phyloP scores from a whole-genome alignment of 352 stramenopile species.

The Phytophthora sojae region DNA sequence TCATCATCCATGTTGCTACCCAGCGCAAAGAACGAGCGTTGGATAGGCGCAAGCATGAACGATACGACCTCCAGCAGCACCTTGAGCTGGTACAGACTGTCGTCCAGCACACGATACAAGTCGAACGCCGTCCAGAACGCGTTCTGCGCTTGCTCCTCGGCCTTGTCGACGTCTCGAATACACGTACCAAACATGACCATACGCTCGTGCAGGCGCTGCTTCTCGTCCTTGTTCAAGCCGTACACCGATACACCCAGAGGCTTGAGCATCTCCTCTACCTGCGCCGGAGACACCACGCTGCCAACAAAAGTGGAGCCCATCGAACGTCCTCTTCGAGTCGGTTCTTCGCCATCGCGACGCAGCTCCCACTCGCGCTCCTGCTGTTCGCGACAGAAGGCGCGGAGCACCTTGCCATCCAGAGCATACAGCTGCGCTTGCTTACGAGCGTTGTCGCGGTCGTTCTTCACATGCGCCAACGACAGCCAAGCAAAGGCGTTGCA shows the following conservation, averaged over 20 bases:
- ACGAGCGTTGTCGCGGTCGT: constrained; percentile 71
- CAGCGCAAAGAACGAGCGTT: constrained; percentile 74
- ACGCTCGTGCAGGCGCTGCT: constrained; percentile 54
- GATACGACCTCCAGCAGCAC: constrained; percentile 73
- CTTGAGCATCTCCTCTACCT: constrained; percentile 65
- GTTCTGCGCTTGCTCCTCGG: constrained; percentile 60
- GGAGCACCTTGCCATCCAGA: constrained; percentile 69
- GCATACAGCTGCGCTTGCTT: constrained; percentile 75
- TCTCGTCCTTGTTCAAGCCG: constrained; percentile 67
- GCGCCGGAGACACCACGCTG: constrained; percentile 39
- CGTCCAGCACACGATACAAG: constrained; percentile 73
- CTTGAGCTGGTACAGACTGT: constrained; percentile 80
- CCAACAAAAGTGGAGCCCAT: constrained; percentile 29
- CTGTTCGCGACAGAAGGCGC: constrained; percentile 63
- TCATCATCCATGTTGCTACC: constrained; percentile 78
- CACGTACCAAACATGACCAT: constrained; percentile 64
- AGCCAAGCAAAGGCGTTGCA: constrained; percentile 75
- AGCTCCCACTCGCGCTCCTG: constrained; percentile 50
- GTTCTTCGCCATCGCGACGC: constrained; percentile 25
- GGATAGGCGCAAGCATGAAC: constrained; percentile 71
- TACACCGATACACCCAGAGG: constrained; percentile 73
- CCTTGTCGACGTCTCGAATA: constrained; percentile 50
- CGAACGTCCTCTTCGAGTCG: constrained; percentile 31
- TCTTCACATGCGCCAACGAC: constrained; percentile 80
- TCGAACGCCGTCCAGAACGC: constrained; percentile 76